Percentiles rank a stretch among this genome's conserved stretches.
These are phyloP conservation scores for Pigoraptor vietnamica DNA, from an alignment of 78 protist genomes.

Conservation along the genomic window DNA sequence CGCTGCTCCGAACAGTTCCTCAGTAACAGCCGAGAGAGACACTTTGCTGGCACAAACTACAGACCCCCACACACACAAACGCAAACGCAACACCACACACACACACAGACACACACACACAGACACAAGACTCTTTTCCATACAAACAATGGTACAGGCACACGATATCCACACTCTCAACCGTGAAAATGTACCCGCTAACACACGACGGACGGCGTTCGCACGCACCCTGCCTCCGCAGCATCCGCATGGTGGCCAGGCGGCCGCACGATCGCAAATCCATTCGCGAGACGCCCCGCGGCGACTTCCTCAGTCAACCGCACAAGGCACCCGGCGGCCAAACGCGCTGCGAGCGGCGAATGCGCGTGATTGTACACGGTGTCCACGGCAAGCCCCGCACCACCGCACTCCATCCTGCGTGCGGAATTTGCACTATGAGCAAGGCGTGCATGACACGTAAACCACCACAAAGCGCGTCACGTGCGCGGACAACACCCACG, in stretches of 20 bases:
- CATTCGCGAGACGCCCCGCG: constrained; percentile 10
- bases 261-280: constrained; percentile 43
- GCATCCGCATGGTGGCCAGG: constrained; percentile 52
- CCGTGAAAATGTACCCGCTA: no score
- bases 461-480: no score
- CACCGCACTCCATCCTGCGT: constrained; percentile 1
- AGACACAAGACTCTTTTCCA: no score
- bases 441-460: no score
- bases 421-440: no score
- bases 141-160: no score
- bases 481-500: not conserved
- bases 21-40: no score
- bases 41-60: no score
- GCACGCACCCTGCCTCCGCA: not conserved
- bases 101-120: no score
- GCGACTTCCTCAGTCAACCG: not conserved
- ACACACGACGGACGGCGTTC: not conserved
- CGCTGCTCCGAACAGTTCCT: constrained; percentile 2
- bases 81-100: no score
- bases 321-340: not conserved
- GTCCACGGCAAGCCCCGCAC: not conserved
- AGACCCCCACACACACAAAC: no score
- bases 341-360: not conserved
- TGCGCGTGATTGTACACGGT: not conserved
- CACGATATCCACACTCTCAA: no score